Evolutionary conservation across 306 rosid species (phyloP).

Genomic region (Medicago ruthenica): DNA sequence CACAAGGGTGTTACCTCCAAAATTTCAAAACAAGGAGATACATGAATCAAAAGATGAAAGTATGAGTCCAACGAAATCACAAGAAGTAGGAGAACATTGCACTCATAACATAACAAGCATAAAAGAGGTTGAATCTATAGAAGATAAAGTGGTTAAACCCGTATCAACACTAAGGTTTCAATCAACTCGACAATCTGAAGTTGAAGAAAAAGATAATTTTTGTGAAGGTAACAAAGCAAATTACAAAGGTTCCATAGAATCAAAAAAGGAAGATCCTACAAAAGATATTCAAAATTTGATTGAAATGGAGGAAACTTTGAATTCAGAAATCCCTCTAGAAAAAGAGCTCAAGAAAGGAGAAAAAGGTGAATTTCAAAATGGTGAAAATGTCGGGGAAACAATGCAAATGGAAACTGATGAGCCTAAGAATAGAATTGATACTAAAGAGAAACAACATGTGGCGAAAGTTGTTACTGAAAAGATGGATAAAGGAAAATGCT

Average conservation of each 20-base stretch:
- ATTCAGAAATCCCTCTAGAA: slow-evolving; percentile 8
- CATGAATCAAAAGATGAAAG: slow-evolving; percentile 8
- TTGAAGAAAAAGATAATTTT: not conserved
- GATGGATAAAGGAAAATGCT: slow-evolving; percentile 20
- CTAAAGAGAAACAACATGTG: not conserved
- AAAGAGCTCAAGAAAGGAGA: not conserved
- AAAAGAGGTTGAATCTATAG: not conserved
- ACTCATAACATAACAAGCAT: not conserved
- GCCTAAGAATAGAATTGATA: too few species aligned
- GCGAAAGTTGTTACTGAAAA: slow-evolving; percentile 4
- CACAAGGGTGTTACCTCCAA: not conserved
- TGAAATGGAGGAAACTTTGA: slow-evolving; percentile 29
- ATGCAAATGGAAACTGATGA: slow-evolving; percentile 17
- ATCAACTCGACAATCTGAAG: slow-evolving; percentile 25
- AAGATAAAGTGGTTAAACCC: slow-evolving; percentile 25
- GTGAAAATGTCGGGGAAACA: not conserved
- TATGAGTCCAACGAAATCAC: slow-evolving; percentile 8
- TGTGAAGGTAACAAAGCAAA: slow-evolving; percentile 18
- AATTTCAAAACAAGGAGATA: slow-evolving; percentile 28
- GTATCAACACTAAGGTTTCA: slow-evolving; percentile 7
- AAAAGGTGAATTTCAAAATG: not conserved
- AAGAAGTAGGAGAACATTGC: slow-evolving; percentile 9
- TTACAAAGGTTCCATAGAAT: slow-evolving; percentile 27
- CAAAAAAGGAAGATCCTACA: slow-evolving; percentile 5
- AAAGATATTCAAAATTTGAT: slow-evolving; percentile 9